Base-by-base conservation (phyloP, 2,329 filamentous ascomycete species). In the Raffaelea arxii region DNA sequence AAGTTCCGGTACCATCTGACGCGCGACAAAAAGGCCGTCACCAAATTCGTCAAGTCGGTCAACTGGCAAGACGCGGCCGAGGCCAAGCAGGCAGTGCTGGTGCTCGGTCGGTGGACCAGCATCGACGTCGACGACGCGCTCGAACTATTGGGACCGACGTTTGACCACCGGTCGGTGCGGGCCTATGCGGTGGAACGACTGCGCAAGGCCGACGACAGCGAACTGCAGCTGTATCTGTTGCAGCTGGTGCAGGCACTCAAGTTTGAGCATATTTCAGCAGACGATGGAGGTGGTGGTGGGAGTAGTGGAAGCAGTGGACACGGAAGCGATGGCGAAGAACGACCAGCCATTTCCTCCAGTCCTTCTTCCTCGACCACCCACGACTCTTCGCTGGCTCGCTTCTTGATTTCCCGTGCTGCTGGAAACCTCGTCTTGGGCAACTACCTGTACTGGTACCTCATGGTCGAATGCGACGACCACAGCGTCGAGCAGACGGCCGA, bases 71-170 rank as follows among this genome's bases (percentile, higher is more conserved):
- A 55, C 45, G 42, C 45, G 12, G 49, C 49, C n/a, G 53, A 55
- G 46, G 48, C 50, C 4, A 83, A 86, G 49, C 89, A 96, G 66
- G 90, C 91, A 6, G 86, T 92, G 22, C 87, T 94, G 51, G 80
- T 98, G 4, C 74, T 98, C 18, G 80, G 84, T 0, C 91, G 90
- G 56, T 98, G 92, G 92, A 94, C 86, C 0, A 88, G 94, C 54
- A 95, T 98, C 49, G 92, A 97, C 59, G 83, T 98, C 5, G 94
- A 98, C 57, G 92, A 97, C 67, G 92, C 91, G 18, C 74, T 98
- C 39, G 92, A 98, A 63, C 72, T 98, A 11, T 79, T 98, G 1
- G 92, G 92, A 0, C 91, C 92, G 10, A 89, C 85, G 0, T 94
- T 97, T 52, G 86, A 94, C 59, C 94, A 94, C 55, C 74, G 82